A percentile compares a stretch with the other conserved stretches of the same genome.
Conservation (phyloP, 441 rosid species). For the Hura crepitans region DNA sequence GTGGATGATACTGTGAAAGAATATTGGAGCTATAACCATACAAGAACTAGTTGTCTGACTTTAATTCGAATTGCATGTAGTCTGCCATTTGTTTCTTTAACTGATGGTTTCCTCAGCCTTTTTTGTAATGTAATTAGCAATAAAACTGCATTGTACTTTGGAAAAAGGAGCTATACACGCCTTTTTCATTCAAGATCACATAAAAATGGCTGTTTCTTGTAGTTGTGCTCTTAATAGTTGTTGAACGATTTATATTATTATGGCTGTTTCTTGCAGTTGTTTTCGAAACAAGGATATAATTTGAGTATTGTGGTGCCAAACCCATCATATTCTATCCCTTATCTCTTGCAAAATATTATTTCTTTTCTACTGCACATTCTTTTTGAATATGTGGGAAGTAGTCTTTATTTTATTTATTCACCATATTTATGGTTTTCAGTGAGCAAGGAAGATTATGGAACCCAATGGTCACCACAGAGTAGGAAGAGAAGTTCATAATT, state of each 20-base stretch:
- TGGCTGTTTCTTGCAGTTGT: not conserved
- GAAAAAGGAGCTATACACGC: not conserved
- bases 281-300: not conserved
- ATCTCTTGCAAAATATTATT: not conserved
- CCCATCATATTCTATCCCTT: not conserved
- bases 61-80: conserved; percentile 8
- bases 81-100: not conserved
- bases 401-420: not conserved
- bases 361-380: not conserved
- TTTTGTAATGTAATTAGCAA: not conserved
- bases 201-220: no score
- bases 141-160: not conserved
- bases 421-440: conserved; percentile 26
- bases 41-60: not conserved
- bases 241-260: not conserved
- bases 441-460: conserved; percentile 47
- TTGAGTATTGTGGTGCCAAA: not conserved
- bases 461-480: conserved; percentile 52
- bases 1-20: conserved; percentile 12
- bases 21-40: not conserved
- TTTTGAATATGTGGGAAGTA: not conserved
- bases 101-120: not conserved
- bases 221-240: not conserved
- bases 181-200: not conserved
- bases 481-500: conserved; percentile 43